phyloP scores from a whole-genome alignment of 2,329 filamentous ascomycete species.

The Botryotinia convoluta region DNA sequence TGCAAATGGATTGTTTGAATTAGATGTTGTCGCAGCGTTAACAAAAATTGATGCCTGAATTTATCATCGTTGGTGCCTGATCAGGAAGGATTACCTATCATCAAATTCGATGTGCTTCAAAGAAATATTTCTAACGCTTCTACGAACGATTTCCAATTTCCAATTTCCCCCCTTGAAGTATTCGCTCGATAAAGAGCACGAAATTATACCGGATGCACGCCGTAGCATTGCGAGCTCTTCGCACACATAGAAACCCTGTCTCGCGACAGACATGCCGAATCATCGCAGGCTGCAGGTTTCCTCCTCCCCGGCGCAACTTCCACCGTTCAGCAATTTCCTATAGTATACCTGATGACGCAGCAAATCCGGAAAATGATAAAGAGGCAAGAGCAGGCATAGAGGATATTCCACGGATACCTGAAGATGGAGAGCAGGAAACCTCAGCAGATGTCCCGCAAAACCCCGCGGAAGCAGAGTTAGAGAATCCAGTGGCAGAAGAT shows the following conservation, averaged over 20 bases:
- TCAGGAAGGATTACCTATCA: neutral
- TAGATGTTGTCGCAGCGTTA: neutral
- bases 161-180: neutral
- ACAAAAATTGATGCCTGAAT: neutral
- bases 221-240: constrained; percentile 33
- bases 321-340: constrained; percentile 33
- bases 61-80: neutral
- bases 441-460: constrained; percentile 1
- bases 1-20: neutral
- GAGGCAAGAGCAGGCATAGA: constrained; percentile 23
- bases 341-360: constrained; percentile 31
- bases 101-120: neutral
- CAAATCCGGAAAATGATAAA: constrained; percentile 8
- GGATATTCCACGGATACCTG: neutral
- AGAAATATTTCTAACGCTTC: constrained; percentile 11
- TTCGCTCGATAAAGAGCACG: constrained; percentile 28
- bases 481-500: constrained; percentile 11
- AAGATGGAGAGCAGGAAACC: neutral
- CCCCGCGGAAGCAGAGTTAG: constrained; percentile 2
- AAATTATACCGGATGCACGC: constrained; percentile 37
- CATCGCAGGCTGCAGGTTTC: constrained; percentile 33
- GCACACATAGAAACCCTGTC: constrained; percentile 33
- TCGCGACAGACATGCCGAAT: constrained; percentile 35
- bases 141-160: neutral
- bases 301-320: constrained; percentile 34